Percentiles rank a stretch among this genome's conserved stretches.
phyloP scores from a whole-genome alignment of 176 grass and related monocot genomes.

The Calamus simplicifolius region DNA sequence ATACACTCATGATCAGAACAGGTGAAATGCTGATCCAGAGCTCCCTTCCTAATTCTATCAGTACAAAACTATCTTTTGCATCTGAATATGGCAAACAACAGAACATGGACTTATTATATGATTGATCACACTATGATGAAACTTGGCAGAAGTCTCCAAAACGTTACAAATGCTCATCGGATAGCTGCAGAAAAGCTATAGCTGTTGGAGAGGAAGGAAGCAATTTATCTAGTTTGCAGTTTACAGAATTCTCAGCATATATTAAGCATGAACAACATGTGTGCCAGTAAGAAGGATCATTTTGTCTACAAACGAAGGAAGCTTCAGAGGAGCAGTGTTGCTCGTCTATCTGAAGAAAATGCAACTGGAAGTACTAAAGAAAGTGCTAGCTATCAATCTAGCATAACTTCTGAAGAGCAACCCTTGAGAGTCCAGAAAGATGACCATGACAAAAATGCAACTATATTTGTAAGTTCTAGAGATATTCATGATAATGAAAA shows the following conservation, averaged over 20 bases:
- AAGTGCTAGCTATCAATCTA: slow-evolving; percentile 2
- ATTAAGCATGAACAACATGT: slow-evolving; percentile 28
- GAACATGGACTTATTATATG: slow-evolving; percentile 10
- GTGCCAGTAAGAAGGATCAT: slow-evolving; percentile 39
- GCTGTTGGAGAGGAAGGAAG: slow-evolving; percentile 26
- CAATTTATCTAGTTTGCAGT: slow-evolving; percentile 24
- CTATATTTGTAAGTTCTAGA: slow-evolving; percentile 11
- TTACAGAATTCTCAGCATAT: slow-evolving; percentile 19
- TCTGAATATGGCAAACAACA: slow-evolving; percentile 2
- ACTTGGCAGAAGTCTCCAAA: slow-evolving; percentile 40
- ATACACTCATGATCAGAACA: slow-evolving; percentile 1
- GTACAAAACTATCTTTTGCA: not conserved
- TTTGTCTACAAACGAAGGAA: slow-evolving; percentile 58
- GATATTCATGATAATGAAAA: slow-evolving; percentile 19
- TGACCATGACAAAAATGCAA: not conserved
- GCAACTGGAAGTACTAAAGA: slow-evolving; percentile 22
- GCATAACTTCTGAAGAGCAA: slow-evolving; percentile 20
- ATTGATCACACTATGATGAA: slow-evolving; percentile 30
- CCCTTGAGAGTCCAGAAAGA: slow-evolving; percentile 10
- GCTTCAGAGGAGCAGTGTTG: slow-evolving; percentile 44
- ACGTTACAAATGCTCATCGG: slow-evolving; percentile 34
- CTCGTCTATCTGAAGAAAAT: slow-evolving; percentile 28
- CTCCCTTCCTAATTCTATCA: slow-evolving; percentile 16
- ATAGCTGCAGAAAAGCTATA: slow-evolving; percentile 26
- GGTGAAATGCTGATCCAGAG: slow-evolving; percentile 13